These are phyloP conservation scores for Sodiomyces alkalinus DNA, from an alignment of 2,329 filamentous ascomycete genomes.

Conservation along the genomic window DNA sequence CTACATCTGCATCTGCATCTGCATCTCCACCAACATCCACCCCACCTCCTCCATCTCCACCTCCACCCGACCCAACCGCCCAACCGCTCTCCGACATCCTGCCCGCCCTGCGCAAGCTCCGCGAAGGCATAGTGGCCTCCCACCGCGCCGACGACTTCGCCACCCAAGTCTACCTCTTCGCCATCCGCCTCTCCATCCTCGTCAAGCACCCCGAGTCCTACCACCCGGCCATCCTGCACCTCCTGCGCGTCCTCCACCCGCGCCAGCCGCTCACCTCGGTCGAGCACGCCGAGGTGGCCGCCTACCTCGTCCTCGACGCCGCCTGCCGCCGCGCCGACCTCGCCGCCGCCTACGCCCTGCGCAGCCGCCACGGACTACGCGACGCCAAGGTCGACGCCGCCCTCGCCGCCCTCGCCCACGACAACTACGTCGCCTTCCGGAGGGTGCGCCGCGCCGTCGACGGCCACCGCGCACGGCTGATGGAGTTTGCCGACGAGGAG, in stretches of 20 bases:
- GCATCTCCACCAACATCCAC: too few species aligned
- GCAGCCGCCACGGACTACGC: slow-evolving; percentile 42
- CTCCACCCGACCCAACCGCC: slow-evolving; percentile 3
- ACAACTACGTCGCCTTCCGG: slow-evolving; percentile 74
- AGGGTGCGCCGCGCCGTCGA: slow-evolving; percentile 57
- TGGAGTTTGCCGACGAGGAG: slow-evolving; percentile 67
- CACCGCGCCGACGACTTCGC: slow-evolving; percentile 67
- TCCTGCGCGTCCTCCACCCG: slow-evolving; percentile 58
- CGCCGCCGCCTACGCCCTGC: slow-evolving; percentile 54
- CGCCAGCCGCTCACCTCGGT: slow-evolving; percentile 50
- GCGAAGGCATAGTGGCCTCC: slow-evolving; percentile 75
- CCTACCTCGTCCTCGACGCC: slow-evolving; percentile 74
- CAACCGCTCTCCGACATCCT: slow-evolving; percentile 61
- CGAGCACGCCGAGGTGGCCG: slow-evolving; percentile 65
- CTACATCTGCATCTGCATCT: too few species aligned
- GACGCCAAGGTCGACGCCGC: slow-evolving; percentile 56
- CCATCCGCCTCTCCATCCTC: slow-evolving; percentile 69
- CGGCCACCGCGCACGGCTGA: slow-evolving; percentile 61
- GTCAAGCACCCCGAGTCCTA: slow-evolving; percentile 77
- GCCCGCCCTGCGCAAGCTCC: slow-evolving; percentile 75
- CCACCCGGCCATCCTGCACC: slow-evolving; percentile 68
- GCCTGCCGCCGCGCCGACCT: slow-evolving; percentile 72
- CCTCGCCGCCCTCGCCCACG: slow-evolving; percentile 56
- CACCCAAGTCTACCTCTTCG: slow-evolving; percentile 82
- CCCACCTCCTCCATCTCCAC: slow-evolving; percentile 6